Percentiles rank a stretch among this genome's conserved stretches.
phyloP scores from a whole-genome alignment of 2,329 filamentous ascomycete genomes.

The Ophiosphaerella narmari region DNA sequence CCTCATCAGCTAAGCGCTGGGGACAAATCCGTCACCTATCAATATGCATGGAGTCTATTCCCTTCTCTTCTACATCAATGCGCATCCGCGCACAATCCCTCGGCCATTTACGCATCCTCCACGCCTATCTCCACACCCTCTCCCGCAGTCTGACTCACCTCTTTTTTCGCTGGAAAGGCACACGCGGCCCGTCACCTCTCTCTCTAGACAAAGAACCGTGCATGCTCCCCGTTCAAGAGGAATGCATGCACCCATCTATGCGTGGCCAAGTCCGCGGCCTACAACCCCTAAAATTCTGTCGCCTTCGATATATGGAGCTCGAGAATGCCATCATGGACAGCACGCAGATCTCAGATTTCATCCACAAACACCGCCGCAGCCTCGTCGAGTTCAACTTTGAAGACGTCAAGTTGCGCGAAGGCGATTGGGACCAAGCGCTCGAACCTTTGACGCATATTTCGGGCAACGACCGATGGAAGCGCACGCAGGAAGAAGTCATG shows the following conservation, averaged over 20 bases:
- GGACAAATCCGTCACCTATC: constrained; percentile 74
- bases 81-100: constrained; percentile 67
- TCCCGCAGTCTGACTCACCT: constrained; percentile 69
- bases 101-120: constrained; percentile 68
- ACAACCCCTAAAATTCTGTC: constrained; percentile 64
- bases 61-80: constrained; percentile 58
- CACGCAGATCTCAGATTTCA: constrained; percentile 70
- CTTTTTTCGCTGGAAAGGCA: constrained; percentile 76
- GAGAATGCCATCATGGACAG: constrained; percentile 75
- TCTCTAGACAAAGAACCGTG: constrained; percentile 71
- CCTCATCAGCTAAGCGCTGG: constrained; percentile 75
- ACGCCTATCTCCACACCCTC: constrained; percentile 78
- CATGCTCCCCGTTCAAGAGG: constrained; percentile 59
- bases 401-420: constrained; percentile 70
- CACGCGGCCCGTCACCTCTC: constrained; percentile 74
- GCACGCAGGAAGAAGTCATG: constrained; percentile 49
- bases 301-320: constrained; percentile 70
- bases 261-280: constrained; percentile 36
- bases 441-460: constrained; percentile 64
- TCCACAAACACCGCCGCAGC: constrained; percentile 67
- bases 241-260: constrained; percentile 38
- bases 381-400: constrained; percentile 82
- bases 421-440: constrained; percentile 83
- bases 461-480: constrained; percentile 48
- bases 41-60: constrained; percentile 72